Percentiles rank a stretch among this genome's conserved stretches.
Conservation (phyloP, 257 asterid genomes). For the Paraleonurus japonicus region DNA sequence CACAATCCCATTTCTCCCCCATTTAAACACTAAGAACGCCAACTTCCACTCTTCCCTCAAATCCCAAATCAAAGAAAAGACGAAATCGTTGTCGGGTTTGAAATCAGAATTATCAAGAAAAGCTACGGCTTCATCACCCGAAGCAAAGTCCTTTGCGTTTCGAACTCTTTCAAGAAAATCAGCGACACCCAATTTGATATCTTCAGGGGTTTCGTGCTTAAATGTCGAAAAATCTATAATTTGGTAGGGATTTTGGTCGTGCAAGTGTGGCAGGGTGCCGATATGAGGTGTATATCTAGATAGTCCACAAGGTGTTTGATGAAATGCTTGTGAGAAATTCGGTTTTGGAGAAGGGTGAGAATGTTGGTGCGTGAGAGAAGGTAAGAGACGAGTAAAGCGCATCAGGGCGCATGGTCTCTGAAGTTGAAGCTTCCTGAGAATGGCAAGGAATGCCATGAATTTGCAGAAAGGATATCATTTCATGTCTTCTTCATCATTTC, state of each 20-base stretch:
- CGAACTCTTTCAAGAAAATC: constrained; percentile 46
- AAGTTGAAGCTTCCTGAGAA: constrained; percentile 45
- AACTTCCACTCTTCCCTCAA: constrained; percentile 77
- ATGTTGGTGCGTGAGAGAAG: constrained; percentile 18
- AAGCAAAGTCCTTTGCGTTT: constrained; percentile 51
- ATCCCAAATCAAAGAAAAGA: constrained; percentile 61
- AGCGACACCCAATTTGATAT: constrained; percentile 26
- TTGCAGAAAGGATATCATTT: constrained; percentile 18
- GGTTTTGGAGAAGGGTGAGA: not conserved
- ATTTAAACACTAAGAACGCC: constrained; percentile 77
- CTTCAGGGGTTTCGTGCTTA: constrained; percentile 20
- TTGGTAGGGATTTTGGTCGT: constrained; percentile 23
- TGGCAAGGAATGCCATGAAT: constrained; percentile 38
- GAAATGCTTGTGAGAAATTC: constrained; percentile 52
- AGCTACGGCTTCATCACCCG: constrained; percentile 73
- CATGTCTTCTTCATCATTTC: constrained; percentile 11
- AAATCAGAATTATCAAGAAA: constrained; percentile 61
- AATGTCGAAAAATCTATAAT: constrained; percentile 33
- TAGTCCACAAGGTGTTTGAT: constrained; percentile 44
- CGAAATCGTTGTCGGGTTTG: constrained; percentile 48
- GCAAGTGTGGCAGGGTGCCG: constrained; percentile 10
- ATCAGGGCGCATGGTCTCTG: constrained; percentile 10
- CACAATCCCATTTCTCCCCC: constrained; percentile 76
- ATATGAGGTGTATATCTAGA: constrained; percentile 17
- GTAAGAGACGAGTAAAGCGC: constrained; percentile 31